Evolutionary conservation across 208 protist species (phyloP).

Genomic region (Endotrypanum monterogeii): DNA sequence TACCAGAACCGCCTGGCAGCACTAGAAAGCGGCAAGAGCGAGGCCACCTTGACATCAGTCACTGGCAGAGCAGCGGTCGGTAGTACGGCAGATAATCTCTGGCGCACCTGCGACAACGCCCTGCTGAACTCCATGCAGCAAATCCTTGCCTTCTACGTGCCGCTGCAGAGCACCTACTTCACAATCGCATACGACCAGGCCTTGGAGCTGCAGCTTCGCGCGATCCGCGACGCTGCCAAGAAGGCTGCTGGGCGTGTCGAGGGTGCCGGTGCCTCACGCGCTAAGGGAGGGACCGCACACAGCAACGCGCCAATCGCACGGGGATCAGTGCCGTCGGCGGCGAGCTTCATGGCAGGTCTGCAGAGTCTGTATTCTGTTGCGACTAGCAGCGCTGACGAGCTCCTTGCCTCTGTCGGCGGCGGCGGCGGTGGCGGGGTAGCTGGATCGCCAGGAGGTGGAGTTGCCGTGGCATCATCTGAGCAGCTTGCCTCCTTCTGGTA

Average conservation of each 20-base stretch:
- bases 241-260: conserved; percentile 9
- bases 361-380: conserved; percentile 60
- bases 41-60: neutral
- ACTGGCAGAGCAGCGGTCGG: neutral
- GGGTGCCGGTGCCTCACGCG: neutral
- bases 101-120: conserved; percentile 35
- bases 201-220: conserved; percentile 60
- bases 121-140: conserved; percentile 79
- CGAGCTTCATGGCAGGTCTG: conserved; percentile 65
- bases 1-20: conserved; percentile 23
- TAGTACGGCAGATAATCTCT: conserved; percentile 24
- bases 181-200: conserved; percentile 73
- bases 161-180: conserved; percentile 81
- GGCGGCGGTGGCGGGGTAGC: neutral
- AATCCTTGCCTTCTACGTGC: conserved; percentile 76
- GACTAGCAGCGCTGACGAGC: conserved; percentile 37
- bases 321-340: conserved; percentile 24
- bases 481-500: conserved; percentile 33
- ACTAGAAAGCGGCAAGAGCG: neutral
- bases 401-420: conserved; percentile 25
- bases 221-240: conserved; percentile 32
- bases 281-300: neutral
- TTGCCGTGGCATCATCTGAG: conserved; percentile 7
- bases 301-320: neutral
- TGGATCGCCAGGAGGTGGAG: neutral